Percentiles rank a stretch among this genome's conserved stretches.
phyloP scores from a whole-genome alignment of 2,329 filamentous ascomycete species.

The Penicillium sumatraense region DNA sequence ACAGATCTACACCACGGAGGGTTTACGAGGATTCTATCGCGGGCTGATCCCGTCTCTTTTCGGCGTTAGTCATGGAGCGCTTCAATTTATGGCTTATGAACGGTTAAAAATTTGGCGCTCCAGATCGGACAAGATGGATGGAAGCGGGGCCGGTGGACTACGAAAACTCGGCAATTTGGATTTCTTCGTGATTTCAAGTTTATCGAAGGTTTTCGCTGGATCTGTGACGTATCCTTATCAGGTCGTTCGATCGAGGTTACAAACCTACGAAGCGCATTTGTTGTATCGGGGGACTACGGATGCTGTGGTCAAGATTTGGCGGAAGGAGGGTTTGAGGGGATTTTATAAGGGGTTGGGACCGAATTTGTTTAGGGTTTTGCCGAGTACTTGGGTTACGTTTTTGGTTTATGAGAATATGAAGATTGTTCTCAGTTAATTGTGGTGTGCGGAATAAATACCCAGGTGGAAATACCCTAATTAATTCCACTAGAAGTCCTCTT shows the following conservation, averaged over 20 bases:
- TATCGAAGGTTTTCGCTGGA: conserved; percentile 87
- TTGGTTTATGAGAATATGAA: conserved; percentile 95
- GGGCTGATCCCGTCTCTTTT: conserved; percentile 82
- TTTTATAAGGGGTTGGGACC: conserved; percentile 93
- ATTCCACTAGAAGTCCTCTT: too few relatives aligned
- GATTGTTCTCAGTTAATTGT: conserved; percentile 14
- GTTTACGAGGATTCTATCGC: conserved; percentile 80
- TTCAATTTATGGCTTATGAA: conserved; percentile 97
- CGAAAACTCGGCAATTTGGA: conserved; percentile 74
- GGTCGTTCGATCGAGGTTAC: conserved; percentile 83
- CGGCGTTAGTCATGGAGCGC: conserved; percentile 87
- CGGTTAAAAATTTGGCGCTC: conserved; percentile 67
- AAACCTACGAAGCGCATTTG: conserved; percentile 81
- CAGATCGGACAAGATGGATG: too few relatives aligned
- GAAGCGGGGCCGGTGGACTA: neutral
- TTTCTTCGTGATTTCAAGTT: conserved; percentile 77
- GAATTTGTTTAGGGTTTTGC: conserved; percentile 87
- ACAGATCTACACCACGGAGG: conserved; percentile 72
- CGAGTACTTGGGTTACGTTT: conserved; percentile 95
- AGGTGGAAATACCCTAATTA: too few relatives aligned
- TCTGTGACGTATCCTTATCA: conserved; percentile 93
- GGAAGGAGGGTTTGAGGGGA: conserved; percentile 75
- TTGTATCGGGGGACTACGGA: conserved; percentile 74
- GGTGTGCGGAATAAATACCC: too few relatives aligned
- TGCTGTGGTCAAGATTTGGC: conserved; percentile 75